Conservation (phyloP, 2,329 filamentous ascomycete species). For the Pseudogymnoascus verrucosus region DNA sequence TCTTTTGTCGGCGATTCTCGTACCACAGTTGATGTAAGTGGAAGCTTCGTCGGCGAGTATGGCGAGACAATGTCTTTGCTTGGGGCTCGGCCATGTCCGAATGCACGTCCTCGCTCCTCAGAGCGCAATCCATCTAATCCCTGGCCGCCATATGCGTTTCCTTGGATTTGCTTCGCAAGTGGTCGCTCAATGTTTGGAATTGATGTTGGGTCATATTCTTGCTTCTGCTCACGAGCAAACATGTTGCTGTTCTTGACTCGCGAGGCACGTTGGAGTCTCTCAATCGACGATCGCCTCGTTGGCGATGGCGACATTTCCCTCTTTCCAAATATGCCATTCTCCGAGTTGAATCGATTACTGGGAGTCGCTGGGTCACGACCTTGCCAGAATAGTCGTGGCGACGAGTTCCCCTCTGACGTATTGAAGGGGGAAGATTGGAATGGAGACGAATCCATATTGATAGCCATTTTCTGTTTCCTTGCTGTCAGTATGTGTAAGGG, state of each 20-base stretch:
- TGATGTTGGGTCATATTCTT: slow-evolving; percentile 81
- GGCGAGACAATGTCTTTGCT: slow-evolving; percentile 54
- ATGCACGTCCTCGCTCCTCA: slow-evolving; percentile 35
- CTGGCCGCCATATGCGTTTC: slow-evolving; percentile 58
- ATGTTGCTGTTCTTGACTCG: slow-evolving; percentile 98
- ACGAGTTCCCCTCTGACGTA: slow-evolving; percentile 49
- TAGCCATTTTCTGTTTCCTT: slow-evolving; percentile 51
- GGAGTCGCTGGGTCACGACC: slow-evolving; percentile 60
- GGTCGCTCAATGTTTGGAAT: slow-evolving; percentile 75
- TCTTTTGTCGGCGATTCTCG: slow-evolving; percentile 55
- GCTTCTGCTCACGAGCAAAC: slow-evolving; percentile 84
- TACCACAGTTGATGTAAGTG: slow-evolving; percentile 30
- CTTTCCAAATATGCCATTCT: slow-evolving; percentile 58
- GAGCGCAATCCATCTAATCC: slow-evolving; percentile 46
- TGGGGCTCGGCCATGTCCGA: slow-evolving; percentile 44
- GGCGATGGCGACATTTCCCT: slow-evolving; percentile 58
- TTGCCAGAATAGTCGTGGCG: slow-evolving; percentile 88
- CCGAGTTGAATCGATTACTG: slow-evolving; percentile 48
- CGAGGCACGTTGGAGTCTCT: slow-evolving; percentile 88
- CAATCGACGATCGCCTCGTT: slow-evolving; percentile 80
- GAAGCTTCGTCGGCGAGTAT: slow-evolving; percentile 37
- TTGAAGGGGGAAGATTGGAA: slow-evolving; percentile 75
- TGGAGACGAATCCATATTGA: slow-evolving; percentile 68
- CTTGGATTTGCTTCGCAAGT: slow-evolving; percentile 64
- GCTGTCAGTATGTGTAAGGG: slow-evolving; percentile 9